phyloP scores from a whole-genome alignment of 169 alveolate species.

The Babesia microti region DNA sequence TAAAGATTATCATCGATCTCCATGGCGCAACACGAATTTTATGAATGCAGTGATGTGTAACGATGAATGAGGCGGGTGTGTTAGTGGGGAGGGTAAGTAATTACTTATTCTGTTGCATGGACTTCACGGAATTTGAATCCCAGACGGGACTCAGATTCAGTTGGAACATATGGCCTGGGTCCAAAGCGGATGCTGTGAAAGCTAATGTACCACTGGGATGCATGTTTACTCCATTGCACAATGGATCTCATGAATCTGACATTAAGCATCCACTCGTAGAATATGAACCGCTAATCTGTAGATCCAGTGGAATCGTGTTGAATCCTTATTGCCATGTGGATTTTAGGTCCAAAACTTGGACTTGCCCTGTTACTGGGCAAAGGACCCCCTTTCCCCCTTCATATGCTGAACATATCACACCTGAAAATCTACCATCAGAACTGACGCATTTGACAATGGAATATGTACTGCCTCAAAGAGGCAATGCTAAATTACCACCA shows the following conservation, averaged over 20 bases:
- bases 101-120: slow-evolving; percentile 8
- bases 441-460: slow-evolving; percentile 91
- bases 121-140: slow-evolving; percentile 57
- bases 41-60: too few species aligned
- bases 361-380: slow-evolving; percentile 89
- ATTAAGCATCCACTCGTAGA: slow-evolving; percentile 80
- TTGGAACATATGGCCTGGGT: slow-evolving; percentile 96
- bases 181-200: slow-evolving; percentile 83
- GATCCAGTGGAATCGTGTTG: slow-evolving; percentile 77
- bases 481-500: slow-evolving; percentile 59
- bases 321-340: slow-evolving; percentile 91
- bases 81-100: background rate
- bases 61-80: background rate
- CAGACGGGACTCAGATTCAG: slow-evolving; percentile 91
- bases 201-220: slow-evolving; percentile 93
- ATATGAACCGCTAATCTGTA: slow-evolving; percentile 85
- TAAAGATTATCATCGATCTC: slow-evolving; percentile 61
- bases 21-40: slow-evolving; percentile 5
- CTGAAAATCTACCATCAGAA: slow-evolving; percentile 90
- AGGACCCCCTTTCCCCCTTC: slow-evolving; percentile 90
- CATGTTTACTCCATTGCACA: slow-evolving; percentile 81
- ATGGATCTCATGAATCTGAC: slow-evolving; percentile 62
- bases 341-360: slow-evolving; percentile 92
- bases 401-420: slow-evolving; percentile 90
- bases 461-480: slow-evolving; percentile 82